phyloP scores from a whole-genome alignment of 805 yeast species.

The Lipomyces lipofer region DNA sequence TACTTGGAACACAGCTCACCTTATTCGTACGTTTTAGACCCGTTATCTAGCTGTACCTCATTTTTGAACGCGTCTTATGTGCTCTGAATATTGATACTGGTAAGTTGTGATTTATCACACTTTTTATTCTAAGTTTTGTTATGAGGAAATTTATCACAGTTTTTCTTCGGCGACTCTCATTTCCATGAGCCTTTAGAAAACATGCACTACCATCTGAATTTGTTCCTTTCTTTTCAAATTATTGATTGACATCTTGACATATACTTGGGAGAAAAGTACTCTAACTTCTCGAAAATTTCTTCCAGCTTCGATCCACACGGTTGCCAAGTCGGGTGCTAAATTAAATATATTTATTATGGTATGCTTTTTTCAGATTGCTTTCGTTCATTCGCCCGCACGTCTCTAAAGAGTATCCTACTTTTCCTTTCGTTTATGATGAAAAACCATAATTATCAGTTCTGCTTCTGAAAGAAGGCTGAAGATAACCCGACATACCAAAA shows the following conservation, averaged over 20 bases:
- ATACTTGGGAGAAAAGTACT: no score
- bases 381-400: background rate
- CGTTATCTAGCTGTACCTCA: no score
- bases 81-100: no score
- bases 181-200: constrained; percentile 76
- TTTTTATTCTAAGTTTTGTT: no score
- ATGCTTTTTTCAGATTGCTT: background rate
- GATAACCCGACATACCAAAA: constrained; percentile 26
- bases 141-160: constrained; percentile 37
- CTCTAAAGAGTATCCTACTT: no score
- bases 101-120: no score
- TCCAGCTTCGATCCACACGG: constrained; percentile 14
- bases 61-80: no score
- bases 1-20: no score
- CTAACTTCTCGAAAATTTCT: constrained; percentile 1
- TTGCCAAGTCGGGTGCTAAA: no score
- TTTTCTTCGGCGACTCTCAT: constrained; percentile 41
- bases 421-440: constrained; percentile 59
- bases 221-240: constrained; percentile 3
- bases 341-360: constrained; percentile 4
- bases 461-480: constrained; percentile 79
- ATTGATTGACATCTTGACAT: no score
- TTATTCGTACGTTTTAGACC: no score
- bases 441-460: constrained; percentile 75
- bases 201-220: constrained; percentile 98